Conservation (phyloP, 345 rosid species). For the Acer negundo region DNA sequence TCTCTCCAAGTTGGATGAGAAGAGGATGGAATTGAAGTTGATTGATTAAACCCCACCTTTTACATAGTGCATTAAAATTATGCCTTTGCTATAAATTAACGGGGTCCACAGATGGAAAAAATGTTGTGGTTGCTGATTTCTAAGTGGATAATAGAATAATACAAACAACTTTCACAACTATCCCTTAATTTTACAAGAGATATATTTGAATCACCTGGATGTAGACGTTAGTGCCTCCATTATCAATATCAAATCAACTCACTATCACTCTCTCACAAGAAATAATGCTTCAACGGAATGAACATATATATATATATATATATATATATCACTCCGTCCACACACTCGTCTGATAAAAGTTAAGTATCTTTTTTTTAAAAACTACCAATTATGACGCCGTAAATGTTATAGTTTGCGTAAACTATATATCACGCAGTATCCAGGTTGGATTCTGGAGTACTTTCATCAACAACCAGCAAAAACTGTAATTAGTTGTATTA, state of each 20-base stretch:
- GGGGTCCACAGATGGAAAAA: conserved; percentile 15
- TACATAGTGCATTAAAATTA: conserved; percentile 26
- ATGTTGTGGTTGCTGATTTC: conserved; percentile 24
- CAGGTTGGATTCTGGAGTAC: conserved; percentile 13
- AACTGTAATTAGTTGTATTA: neutral
- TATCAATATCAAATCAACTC: conserved; percentile 27
- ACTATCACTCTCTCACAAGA: neutral
- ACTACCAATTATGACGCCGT: no score
- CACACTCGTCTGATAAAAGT: no score
- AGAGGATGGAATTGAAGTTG: conserved; percentile 27
- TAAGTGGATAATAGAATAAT: conserved; percentile 38
- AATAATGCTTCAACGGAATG: no score
- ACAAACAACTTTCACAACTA: conserved; percentile 12
- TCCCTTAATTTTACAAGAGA: conserved; percentile 19
- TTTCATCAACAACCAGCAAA: neutral
- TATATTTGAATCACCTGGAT: conserved; percentile 62
- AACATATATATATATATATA: no score
- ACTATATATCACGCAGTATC: neutral
- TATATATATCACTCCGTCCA: no score
- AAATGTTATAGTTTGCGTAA: neutral
- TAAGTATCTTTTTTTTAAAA: no score
- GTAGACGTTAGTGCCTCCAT: conserved; percentile 47
- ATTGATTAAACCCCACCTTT: conserved; percentile 47
- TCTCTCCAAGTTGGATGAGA: conserved; percentile 16
- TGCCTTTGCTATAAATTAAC: neutral